A percentile compares a stretch with the other conserved stretches of the same genome.
Evolutionary conservation across 2,329 filamentous ascomycete species (phyloP).

Genomic region (Gremmenia infestans): DNA sequence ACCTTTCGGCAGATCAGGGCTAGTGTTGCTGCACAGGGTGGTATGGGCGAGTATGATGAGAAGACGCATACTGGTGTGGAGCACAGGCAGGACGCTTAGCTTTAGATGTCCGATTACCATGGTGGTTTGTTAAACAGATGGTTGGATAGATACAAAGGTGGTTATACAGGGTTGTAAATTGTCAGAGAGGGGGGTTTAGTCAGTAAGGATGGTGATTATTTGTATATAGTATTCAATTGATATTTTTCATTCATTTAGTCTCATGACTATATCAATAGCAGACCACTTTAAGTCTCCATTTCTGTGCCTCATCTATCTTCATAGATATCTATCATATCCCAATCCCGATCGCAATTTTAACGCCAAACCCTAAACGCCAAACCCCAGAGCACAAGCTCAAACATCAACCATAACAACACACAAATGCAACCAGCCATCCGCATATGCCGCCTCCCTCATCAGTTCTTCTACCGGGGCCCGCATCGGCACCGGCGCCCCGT

Average conservation of each 20-base stretch:
- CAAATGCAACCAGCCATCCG: slow-evolving; percentile 87
- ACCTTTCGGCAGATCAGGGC: slow-evolving; percentile 23
- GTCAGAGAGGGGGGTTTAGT: not conserved
- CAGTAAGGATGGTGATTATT: too few relatives aligned
- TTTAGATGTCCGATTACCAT: not conserved
- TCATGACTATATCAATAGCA: too few relatives aligned
- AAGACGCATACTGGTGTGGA: slow-evolving; percentile 12
- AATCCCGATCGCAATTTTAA: not conserved
- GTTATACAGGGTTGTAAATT: not conserved
- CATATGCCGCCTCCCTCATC: slow-evolving; percentile 76
- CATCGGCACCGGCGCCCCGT: slow-evolving; percentile 81
- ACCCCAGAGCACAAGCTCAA: not conserved
- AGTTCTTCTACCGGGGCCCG: slow-evolving; percentile 74
- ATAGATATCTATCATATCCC: not conserved
- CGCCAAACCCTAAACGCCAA: not conserved
- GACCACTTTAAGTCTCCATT: too few relatives aligned
- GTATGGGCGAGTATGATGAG: slow-evolving; percentile 6
- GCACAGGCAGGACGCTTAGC: slow-evolving; percentile 12
- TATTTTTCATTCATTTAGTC: too few relatives aligned
- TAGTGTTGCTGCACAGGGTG: slow-evolving; percentile 15
- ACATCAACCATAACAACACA: slow-evolving; percentile 60
- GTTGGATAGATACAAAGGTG: not conserved
- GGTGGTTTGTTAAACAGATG: too few relatives aligned
- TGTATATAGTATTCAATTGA: too few relatives aligned
- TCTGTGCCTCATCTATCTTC: too few relatives aligned